A percentile compares a stretch with the other conserved stretches of the same genome.
These are phyloP conservation scores for Cordyceps farinosa DNA, from an alignment of 2,329 filamentous ascomycete genomes.

Conservation along the genomic window DNA sequence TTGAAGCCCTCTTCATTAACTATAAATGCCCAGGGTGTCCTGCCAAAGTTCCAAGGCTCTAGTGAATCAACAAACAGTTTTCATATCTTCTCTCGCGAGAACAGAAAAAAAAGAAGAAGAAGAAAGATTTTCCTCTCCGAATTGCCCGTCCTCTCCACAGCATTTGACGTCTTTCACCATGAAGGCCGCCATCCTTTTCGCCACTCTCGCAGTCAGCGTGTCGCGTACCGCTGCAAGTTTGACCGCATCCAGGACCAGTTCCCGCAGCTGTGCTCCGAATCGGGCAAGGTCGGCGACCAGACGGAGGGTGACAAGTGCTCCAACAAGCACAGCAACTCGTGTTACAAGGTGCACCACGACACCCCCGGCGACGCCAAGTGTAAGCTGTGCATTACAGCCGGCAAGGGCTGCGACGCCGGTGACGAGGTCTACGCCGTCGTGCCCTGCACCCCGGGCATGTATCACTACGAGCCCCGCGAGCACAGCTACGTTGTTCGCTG, in stretches of 20 bases:
- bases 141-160: too few species aligned
- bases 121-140: background rate
- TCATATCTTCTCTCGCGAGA: background rate
- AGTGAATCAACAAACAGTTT: background rate
- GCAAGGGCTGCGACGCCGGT: conserved; percentile 5
- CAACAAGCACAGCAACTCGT: conserved; percentile 5
- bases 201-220: background rate
- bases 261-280: conserved; percentile 8
- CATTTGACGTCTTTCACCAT: background rate
- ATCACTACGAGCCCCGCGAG: conserved; percentile 6
- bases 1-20: background rate
- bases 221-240: conserved; percentile 10
- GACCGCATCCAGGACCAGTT: conserved; percentile 11
- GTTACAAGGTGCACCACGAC: conserved; percentile 12
- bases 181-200: background rate
- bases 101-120: too few species aligned
- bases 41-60: background rate
- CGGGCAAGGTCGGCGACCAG: conserved; percentile 7
- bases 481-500: conserved; percentile 8
- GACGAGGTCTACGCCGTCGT: conserved; percentile 6
- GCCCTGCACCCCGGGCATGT: conserved; percentile 4
- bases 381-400: background rate
- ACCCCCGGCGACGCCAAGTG: conserved; percentile 8
- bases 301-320: conserved; percentile 8
- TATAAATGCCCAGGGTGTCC: background rate